These are phyloP conservation scores for Schizosaccharomyces octosporus DNA, from an alignment of 805 yeast species.

Conservation along the genomic window DNA sequence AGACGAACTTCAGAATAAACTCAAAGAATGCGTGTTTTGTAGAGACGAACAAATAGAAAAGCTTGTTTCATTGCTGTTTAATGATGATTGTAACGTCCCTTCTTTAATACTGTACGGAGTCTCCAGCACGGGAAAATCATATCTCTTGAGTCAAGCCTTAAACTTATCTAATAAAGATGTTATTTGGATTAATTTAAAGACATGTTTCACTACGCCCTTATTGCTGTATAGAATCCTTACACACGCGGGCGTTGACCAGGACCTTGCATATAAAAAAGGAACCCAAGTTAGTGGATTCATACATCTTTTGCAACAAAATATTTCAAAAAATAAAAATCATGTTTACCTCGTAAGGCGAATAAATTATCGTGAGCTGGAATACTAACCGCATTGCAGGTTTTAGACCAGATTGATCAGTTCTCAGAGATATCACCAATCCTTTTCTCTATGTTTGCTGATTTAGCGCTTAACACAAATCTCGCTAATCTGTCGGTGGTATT, in stretches of 20 bases:
- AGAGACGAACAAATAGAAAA: neutral
- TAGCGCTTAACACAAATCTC: neutral
- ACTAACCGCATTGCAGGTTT: neutral
- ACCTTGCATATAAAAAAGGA: neutral
- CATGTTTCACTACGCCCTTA: neutral
- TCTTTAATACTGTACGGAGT: neutral
- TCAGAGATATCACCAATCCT: neutral
- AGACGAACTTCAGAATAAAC: neutral
- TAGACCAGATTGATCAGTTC: neutral
- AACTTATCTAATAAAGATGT: neutral
- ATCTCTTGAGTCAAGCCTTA: neutral
- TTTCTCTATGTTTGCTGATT: neutral
- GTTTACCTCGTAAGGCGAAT: neutral
- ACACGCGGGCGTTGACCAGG: neutral
- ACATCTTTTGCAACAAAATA: neutral
- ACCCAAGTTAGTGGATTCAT: neutral
- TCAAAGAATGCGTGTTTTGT: neutral
- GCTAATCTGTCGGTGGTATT: neutral
- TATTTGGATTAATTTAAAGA: neutral
- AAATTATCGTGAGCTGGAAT: neutral
- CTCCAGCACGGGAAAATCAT: neutral
- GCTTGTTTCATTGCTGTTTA: neutral
- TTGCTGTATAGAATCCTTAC: neutral
- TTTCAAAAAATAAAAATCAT: neutral
- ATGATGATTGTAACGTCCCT: neutral